Evolutionary conservation across 129 eudicot genomes (phyloP), one percentile per base, ranked within the genome.

Genomic region (Arctium lappa): DNA sequence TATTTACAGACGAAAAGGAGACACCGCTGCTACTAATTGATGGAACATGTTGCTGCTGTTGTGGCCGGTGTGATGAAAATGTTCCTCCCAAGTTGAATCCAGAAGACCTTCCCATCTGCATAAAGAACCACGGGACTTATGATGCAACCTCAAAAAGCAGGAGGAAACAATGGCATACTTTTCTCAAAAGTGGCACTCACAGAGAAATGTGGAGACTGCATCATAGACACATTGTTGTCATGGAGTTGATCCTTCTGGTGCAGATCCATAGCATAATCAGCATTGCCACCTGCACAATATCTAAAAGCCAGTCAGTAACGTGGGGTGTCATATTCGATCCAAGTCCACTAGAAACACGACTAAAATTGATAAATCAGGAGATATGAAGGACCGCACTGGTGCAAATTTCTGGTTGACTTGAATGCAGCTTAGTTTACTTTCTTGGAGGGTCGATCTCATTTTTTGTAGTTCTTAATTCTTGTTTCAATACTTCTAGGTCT

Each of bases 231-330:
- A 68, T 85, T 74, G 78, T 74, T 89, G 53, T 93, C 98, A 79
- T 91, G 94, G 79, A 89, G 91, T 62, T 93, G 99, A 72, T 96
- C 99, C 91, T 93, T 96, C 86, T 90, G 97, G 84, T 96, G 99
- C 75, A 90, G 33, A 83, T 96, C 99, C 92, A 96, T 90, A 5
- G 87, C 85, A 86, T 89, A 93, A 84, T 96, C 99, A 74, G 91
- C 91, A 91, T 86, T 90, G 81, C 97, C 97, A 89, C 99, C 98
- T 95, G 84, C 53, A 46, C 75, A 83, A 85, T 34, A 82, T 81
- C 76, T 78, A 79, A 78, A 56, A 82, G 13, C 44, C 11, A 32
- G 80, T 79, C 77, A 85, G 66, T 69, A 56, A 75, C 76, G 33
- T 50, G 65, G 48, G 40, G 29, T 16, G 70, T 76, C 65, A 66